Base-by-base conservation (phyloP, 805 yeast genomes). In the Starmerella sirachaensis region DNA sequence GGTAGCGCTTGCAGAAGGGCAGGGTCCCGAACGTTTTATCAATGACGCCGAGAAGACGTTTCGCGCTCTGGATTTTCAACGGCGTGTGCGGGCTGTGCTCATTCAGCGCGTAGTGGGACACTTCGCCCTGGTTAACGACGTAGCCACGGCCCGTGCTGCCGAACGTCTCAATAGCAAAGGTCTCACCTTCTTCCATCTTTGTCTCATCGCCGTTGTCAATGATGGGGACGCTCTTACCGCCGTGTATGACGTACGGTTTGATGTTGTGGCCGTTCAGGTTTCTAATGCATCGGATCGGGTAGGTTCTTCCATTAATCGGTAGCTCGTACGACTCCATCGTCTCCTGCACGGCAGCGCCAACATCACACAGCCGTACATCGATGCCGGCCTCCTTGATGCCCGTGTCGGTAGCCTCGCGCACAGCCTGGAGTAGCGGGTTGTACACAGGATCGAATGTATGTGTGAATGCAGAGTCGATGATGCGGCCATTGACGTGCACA, bases 181-280 rank as follows among this genome's bases (percentile, higher is more conserved):
- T 78, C 60, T 91, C 98, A 46, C 95, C 95, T 65, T 91, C 99
- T 60, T 91, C 99, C 95, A 91, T 88, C 69, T 88, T 88, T 9
- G 97, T 91, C 59, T 72, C 72, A 58, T 91, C 98, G 6, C 85
- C 88, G 53, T 82, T 82, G 53, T 86, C 79, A 24, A 91, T 94
- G 53, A 91, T 91, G 13, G 99, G 99, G 32, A 91, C 97, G 18
- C 93, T 76, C 60, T 91, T 91, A 46, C 95, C 96, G 29, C 86
- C 91, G 60, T 91, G 99, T 53, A 91, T 91, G 37, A 65, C 68
- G 61, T 68, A 86, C 39, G 78, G 86, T 18, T 72, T 76, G 52
- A 91, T 91, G 55, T 77, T 86, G 63, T 91, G 99, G 26, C 99
- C 99, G 59, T 84, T 80, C 57, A 91, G 71, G 62, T 91, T 91